Conservation (phyloP, 768 basidiomycete species). For the Pisolithus marmoratus region DNA sequence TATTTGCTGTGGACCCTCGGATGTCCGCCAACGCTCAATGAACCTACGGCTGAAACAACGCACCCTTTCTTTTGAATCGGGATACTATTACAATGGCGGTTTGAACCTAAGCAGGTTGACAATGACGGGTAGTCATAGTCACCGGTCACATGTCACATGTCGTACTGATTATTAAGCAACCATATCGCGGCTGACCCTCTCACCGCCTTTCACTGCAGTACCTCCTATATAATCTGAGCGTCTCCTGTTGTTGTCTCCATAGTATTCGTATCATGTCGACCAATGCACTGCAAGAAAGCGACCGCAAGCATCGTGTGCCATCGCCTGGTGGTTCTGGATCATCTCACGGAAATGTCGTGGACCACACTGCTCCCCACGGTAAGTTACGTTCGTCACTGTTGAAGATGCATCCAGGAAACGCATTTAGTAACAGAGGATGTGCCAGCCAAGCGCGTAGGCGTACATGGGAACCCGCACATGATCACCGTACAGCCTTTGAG, state of each 20-base stretch:
- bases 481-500: conserved; percentile 83
- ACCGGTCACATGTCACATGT: too few relatives aligned
- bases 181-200: not conserved
- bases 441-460: conserved; percentile 28
- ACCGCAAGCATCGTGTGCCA: conserved; percentile 51
- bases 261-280: conserved; percentile 16
- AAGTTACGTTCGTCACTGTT: conserved; percentile 13
- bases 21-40: too few relatives aligned
- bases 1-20: too few relatives aligned
- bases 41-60: too few relatives aligned
- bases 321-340: conserved; percentile 28
- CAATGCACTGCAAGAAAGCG: conserved; percentile 19
- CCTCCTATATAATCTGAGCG: not conserved
- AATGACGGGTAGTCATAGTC: not conserved
- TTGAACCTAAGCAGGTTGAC: not conserved
- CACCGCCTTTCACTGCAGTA: too few relatives aligned
- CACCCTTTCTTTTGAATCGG: too few relatives aligned
- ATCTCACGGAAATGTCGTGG: conserved; percentile 60
- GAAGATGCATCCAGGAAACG: conserved; percentile 9
- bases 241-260: not conserved
- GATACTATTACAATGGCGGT: not conserved
- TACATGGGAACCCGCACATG: conserved; percentile 35
- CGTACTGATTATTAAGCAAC: not conserved
- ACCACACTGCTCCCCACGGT: conserved; percentile 67
- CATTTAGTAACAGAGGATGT: conserved; percentile 62